phyloP scores from a whole-genome alignment of 2,329 filamentous ascomycete genomes.

The Plectosphaerella cucumerina region DNA sequence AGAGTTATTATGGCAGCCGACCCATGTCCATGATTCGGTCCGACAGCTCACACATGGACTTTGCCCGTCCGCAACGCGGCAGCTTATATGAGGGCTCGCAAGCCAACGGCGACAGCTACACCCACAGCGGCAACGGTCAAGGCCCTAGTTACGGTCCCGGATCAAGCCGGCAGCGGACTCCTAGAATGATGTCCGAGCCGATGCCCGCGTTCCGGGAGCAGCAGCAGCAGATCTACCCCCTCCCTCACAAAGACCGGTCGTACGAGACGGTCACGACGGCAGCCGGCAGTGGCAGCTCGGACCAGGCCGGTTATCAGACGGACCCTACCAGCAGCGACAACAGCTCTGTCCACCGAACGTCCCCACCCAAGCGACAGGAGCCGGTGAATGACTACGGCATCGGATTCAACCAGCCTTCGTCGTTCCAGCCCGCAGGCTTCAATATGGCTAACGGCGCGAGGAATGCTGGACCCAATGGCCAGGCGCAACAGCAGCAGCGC shows the following conservation, averaged over 20 bases:
- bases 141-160: constrained; percentile 25
- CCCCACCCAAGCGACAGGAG: constrained; percentile 46
- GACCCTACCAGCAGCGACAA: constrained; percentile 87
- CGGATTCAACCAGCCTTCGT: constrained; percentile 40
- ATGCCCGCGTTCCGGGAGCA: constrained; percentile 29
- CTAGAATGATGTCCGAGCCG: constrained; percentile 45
- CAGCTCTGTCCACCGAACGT: constrained; percentile 77
- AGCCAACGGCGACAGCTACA: constrained; percentile 15
- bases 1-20: constrained; percentile 47
- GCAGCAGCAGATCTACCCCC: constrained; percentile 43
- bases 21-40: constrained; percentile 31
- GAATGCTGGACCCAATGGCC: background rate
- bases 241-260: constrained; percentile 68
- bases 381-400: constrained; percentile 63
- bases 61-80: constrained; percentile 27
- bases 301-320: constrained; percentile 75
- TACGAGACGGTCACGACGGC: constrained; percentile 84
- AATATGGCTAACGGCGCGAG: constrained; percentile 25
- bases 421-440: constrained; percentile 32
- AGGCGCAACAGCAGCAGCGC: constrained; percentile 1
- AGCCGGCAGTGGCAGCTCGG: constrained; percentile 68
- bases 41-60: constrained; percentile 36
- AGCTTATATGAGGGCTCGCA: constrained; percentile 39
- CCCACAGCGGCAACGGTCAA: background rate
- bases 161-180: constrained; percentile 24